These are phyloP conservation scores for Veloporphyrellus conicus DNA, from an alignment of 1,284 basidiomycete species.

Conservation along the genomic window DNA sequence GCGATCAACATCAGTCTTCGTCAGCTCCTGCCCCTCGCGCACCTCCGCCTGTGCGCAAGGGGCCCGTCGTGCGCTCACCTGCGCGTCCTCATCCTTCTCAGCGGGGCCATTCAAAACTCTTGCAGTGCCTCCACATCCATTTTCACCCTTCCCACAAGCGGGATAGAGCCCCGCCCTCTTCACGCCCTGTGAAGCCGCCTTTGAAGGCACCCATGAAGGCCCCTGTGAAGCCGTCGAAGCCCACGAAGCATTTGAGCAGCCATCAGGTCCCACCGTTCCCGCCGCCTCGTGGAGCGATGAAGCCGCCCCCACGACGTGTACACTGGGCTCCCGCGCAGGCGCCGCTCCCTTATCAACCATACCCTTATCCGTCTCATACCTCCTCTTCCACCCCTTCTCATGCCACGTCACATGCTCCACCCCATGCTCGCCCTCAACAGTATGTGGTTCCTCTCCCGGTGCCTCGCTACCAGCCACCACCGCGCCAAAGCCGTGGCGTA, in stretches of 20 bases:
- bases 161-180: slow-evolving; percentile 8
- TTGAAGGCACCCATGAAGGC: not conserved
- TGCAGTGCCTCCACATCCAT: slow-evolving; percentile 27
- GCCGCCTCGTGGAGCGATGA: slow-evolving; percentile 21
- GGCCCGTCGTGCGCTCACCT: slow-evolving; percentile 13
- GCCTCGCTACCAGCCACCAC: slow-evolving; percentile 25
- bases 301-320: slow-evolving; percentile 20
- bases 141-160: slow-evolving; percentile 28
- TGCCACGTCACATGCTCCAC: slow-evolving; percentile 7
- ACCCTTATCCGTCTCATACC: slow-evolving; percentile 27
- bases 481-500: slow-evolving; percentile 4
- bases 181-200: slow-evolving; percentile 7
- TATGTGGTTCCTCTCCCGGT: slow-evolving; percentile 4
- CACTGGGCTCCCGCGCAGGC: slow-evolving; percentile 31
- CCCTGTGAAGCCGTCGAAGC: not conserved
- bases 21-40: slow-evolving; percentile 12
- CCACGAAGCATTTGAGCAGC: slow-evolving; percentile 1
- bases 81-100: slow-evolving; percentile 10
- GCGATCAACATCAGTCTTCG: slow-evolving; percentile 11
- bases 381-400: slow-evolving; percentile 15
- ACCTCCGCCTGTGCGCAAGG: slow-evolving; percentile 16
- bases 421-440: slow-evolving; percentile 7
- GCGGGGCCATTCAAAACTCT: slow-evolving; percentile 15
- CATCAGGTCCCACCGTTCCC: slow-evolving; percentile 22
- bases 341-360: slow-evolving; percentile 23